These are phyloP conservation scores for Plasmopara viticola DNA, from an alignment of 352 stramenopile genomes.

Conservation along the genomic window DNA sequence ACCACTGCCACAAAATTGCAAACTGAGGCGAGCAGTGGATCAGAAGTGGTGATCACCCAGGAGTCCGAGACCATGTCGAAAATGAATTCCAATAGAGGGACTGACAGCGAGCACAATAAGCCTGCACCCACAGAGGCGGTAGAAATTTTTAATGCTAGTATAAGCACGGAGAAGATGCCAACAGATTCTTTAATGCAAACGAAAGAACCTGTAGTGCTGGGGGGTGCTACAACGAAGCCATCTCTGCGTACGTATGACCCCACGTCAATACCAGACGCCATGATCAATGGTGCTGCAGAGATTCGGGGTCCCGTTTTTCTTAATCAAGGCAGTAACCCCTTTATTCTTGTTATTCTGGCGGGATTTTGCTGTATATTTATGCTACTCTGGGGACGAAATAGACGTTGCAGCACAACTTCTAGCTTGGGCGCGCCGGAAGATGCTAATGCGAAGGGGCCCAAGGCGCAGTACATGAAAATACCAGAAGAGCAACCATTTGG, in stretches of 20 bases:
- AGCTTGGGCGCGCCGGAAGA: constrained; percentile 11
- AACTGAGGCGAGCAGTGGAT: not conserved
- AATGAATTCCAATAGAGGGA: constrained; percentile 5
- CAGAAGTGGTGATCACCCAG: not conserved
- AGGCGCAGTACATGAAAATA: constrained; percentile 65
- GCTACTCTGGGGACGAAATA: constrained; percentile 45
- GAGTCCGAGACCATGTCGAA: constrained; percentile 1
- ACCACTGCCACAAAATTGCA: not conserved
- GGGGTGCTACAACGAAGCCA: constrained; percentile 23
- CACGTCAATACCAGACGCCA: constrained; percentile 13
- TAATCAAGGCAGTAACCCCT: constrained; percentile 35
- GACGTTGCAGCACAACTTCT: constrained; percentile 17
- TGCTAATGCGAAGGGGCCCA: constrained; percentile 16
- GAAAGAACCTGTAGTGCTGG: constrained; percentile 7
- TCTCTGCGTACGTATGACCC: constrained; percentile 28
- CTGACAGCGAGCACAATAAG: constrained; percentile 6
- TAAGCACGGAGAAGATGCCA: constrained; percentile 1
- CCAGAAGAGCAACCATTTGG: constrained; percentile 36
- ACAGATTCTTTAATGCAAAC: constrained; percentile 1
- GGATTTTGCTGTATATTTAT: constrained; percentile 55
- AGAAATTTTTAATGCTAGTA: constrained; percentile 1
- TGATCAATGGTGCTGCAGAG: constrained; percentile 10
- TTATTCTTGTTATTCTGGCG: constrained; percentile 33
- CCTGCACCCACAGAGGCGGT: constrained; percentile 1
- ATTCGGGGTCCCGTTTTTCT: constrained; percentile 17